These are phyloP conservation scores for Boletales sp. DNA, from an alignment of 768 basidiomycete genomes.

Conservation along the genomic window DNA sequence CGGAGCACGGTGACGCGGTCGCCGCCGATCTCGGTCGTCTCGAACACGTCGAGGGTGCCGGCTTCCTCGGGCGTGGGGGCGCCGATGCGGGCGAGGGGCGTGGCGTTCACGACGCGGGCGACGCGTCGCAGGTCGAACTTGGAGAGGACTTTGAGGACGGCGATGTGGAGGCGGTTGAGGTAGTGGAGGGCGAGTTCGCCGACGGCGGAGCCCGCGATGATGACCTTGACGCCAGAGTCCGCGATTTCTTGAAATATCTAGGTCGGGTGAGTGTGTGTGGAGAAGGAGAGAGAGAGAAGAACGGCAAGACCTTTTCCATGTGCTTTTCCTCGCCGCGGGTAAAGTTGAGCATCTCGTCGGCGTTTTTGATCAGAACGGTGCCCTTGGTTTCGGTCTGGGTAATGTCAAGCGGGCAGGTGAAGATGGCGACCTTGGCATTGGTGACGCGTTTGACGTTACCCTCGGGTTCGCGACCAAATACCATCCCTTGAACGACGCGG, in stretches of 20 bases:
- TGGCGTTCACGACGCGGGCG: constrained; percentile 94
- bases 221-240: constrained; percentile 88
- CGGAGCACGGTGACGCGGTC: constrained; percentile 96
- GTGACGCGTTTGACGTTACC: constrained; percentile 79
- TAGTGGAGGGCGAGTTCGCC: constrained; percentile 97
- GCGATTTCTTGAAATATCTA: constrained; percentile 97
- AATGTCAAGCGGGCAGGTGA: constrained; percentile 87
- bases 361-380: constrained; percentile 92
- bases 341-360: constrained; percentile 97
- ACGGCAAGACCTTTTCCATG: constrained; percentile 67
- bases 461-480: constrained; percentile 94
- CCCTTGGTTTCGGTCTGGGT: constrained; percentile 99
- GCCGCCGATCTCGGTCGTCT: constrained; percentile 94
- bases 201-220: constrained; percentile 89
- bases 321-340: constrained; percentile 95
- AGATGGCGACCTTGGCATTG: constrained; percentile 93
- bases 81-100: constrained; percentile 92
- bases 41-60: constrained; percentile 89
- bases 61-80: constrained; percentile 96
- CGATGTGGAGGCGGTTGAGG: constrained; percentile 89
- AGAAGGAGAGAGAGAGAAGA: neutral
- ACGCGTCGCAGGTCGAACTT: constrained; percentile 96
- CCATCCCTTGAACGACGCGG: constrained; percentile 95
- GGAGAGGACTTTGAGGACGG: constrained; percentile 94
- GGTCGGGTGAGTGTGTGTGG: neutral